Base-by-base conservation (phyloP, 768 basidiomycete species). In the Gymnopilus dilepis region DNA sequence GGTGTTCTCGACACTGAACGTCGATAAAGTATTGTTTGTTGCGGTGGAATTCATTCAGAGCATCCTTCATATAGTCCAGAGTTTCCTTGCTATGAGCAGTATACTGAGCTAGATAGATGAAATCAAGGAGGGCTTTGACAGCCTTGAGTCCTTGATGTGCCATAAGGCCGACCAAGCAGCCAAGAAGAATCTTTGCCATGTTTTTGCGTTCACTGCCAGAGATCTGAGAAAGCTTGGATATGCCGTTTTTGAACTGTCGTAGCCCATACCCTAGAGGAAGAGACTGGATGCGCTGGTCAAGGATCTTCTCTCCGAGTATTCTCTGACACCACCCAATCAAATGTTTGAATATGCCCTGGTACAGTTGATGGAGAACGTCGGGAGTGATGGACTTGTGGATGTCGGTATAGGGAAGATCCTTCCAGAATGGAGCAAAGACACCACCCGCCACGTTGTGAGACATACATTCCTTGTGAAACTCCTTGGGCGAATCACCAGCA, bases 221-320 rank as follows among this genome's bases (percentile, higher is more conserved):
- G 59, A 77, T 73, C 61, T 80, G 79, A 2, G 74, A 73, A 0
- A 83, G 61, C 0, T 59, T 37, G 0, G 76, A 77, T 19, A 82
- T 78, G 0, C 80, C 79, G 11, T 76, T 76, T 17, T 66, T 67
- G 68, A 81, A 82, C 26, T 75, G 74, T 0, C 72, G 72, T 0
- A 81, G 63, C 0, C 70, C 68, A 26, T 69, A 61, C 17, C 68
- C 62, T 0, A 56, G 56, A 0, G 75, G 82, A 42, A 70, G 82
- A 70, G 15, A 77, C 74, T 0, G 76, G 54, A 66, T 22, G 0
- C 65, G 60, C 12, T 31, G 53, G 34, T 77, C 76, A 1, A 64
- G 51, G 1, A 66, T 60, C 8, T 41, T 38, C 12, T 19, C n/a
- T 2, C 48, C 55, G 2, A 58, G 26, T 0, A 61, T 24, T 1